These are phyloP conservation scores for Alternaria panax DNA, from an alignment of 2,329 filamentous ascomycete species.

Conservation along the genomic window DNA sequence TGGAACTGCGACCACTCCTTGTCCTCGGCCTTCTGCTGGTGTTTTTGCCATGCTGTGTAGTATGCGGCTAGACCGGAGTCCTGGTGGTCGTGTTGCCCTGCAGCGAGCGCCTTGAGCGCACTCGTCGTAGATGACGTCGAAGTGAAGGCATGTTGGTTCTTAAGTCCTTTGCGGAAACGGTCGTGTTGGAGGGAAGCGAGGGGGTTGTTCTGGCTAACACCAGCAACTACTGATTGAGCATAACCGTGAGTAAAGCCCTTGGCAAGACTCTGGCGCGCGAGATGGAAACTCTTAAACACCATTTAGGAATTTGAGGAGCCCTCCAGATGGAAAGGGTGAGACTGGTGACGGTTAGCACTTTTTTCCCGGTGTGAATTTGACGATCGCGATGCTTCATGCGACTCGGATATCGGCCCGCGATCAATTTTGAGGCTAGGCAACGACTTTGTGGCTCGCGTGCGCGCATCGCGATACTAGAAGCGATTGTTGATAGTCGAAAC, in stretches of 20 bases:
- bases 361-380: conserved; percentile 2
- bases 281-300: conserved; percentile 75
- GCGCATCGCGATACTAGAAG: conserved; percentile 8
- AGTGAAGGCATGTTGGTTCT: conserved; percentile 81
- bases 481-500: conserved; percentile 6
- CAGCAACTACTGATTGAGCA: conserved; percentile 96
- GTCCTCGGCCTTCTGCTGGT: conserved; percentile 69
- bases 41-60: conserved; percentile 86
- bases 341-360: conserved; percentile 44
- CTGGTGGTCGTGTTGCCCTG: conserved; percentile 40
- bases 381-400: conserved; percentile 26
- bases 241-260: conserved; percentile 98
- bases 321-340: conserved; percentile 65
- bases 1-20: conserved; percentile 93
- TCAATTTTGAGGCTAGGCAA: conserved; percentile 25
- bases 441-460: conserved; percentile 25
- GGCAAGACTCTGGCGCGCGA: conserved; percentile 96
- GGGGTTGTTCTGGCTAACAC: conserved; percentile 68
- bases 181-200: conserved; percentile 60
- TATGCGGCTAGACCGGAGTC: conserved; percentile 80
- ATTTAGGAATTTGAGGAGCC: conserved; percentile 82
- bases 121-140: conserved; percentile 46
- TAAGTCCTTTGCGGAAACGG: conserved; percentile 58
- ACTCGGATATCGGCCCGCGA: conserved; percentile 22
- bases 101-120: conserved; percentile 44